phyloP scores from a whole-genome alignment of 805 yeast genomes.

The Vanderwaltozyma tropicalis region DNA sequence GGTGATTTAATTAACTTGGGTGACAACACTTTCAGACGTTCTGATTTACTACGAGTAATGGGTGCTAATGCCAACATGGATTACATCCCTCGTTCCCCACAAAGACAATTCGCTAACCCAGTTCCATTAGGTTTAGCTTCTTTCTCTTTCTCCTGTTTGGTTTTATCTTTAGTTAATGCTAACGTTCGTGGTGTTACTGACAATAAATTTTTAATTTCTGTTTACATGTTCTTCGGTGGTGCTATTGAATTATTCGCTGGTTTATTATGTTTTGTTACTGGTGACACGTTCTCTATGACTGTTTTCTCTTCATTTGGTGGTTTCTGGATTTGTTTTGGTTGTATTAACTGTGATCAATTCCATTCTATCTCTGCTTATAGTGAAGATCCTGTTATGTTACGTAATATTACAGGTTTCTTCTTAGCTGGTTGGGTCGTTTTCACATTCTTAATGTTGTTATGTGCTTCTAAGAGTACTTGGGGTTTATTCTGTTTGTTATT shows the following conservation, averaged over 20 bases:
- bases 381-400: slow-evolving; percentile 34
- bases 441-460: slow-evolving; percentile 46
- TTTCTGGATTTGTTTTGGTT: slow-evolving; percentile 70
- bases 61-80: slow-evolving; percentile 1
- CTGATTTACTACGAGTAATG: slow-evolving; percentile 42
- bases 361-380: slow-evolving; percentile 42
- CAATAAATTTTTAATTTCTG: slow-evolving; percentile 51
- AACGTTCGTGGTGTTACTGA: slow-evolving; percentile 59
- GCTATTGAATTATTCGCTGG: slow-evolving; percentile 63
- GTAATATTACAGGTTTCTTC: slow-evolving; percentile 48
- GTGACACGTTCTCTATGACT: slow-evolving; percentile 67
- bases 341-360: slow-evolving; percentile 48
- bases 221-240: slow-evolving; percentile 66
- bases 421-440: slow-evolving; percentile 56
- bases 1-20: slow-evolving; percentile 34
- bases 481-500: slow-evolving; percentile 45
- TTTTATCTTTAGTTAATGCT: slow-evolving; percentile 50
- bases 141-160: slow-evolving; percentile 48
- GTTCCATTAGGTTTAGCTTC: slow-evolving; percentile 67
- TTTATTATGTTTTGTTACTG: slow-evolving; percentile 64
- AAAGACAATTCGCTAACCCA: slow-evolving; percentile 56
- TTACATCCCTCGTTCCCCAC: slow-evolving; percentile 2
- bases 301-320: slow-evolving; percentile 46
- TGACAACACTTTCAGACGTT: slow-evolving; percentile 34
- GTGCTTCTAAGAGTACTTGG: slow-evolving; percentile 52